Evolutionary conservation across 768 basidiomycete genomes (phyloP).

Genomic region (Lactarius hatsudake): DNA sequence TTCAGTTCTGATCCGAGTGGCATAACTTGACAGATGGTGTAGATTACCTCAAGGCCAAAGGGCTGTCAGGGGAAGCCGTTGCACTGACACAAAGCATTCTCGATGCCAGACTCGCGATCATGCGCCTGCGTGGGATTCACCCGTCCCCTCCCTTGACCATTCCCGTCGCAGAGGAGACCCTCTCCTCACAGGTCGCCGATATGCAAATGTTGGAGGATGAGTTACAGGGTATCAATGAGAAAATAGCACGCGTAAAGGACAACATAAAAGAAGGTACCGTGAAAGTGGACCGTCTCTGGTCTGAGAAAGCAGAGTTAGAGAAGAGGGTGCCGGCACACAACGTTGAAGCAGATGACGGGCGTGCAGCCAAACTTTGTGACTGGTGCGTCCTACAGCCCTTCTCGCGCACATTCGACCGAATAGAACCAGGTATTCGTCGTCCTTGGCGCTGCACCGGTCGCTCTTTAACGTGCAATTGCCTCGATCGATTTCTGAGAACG

Average conservation of each 20-base stretch:
- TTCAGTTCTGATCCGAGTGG: neutral
- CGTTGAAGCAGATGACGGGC: slow-evolving; percentile 55
- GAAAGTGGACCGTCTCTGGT: slow-evolving; percentile 57
- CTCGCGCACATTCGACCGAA: neutral
- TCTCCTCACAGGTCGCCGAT: slow-evolving; percentile 71
- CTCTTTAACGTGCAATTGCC: slow-evolving; percentile 59
- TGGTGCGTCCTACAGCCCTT: slow-evolving; percentile 47
- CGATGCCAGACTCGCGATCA: slow-evolving; percentile 76
- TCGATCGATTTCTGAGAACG: slow-evolving; percentile 67
- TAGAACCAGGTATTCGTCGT: slow-evolving; percentile 61
- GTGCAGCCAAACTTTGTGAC: slow-evolving; percentile 63
- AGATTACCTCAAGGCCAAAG: slow-evolving; percentile 63
- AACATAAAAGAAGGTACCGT: slow-evolving; percentile 54
- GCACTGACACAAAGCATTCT: slow-evolving; percentile 72
- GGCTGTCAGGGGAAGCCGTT: slow-evolving; percentile 52
- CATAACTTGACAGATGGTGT: neutral
- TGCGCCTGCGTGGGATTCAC: slow-evolving; percentile 76
- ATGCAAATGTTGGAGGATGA: slow-evolving; percentile 77
- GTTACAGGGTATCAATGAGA: slow-evolving; percentile 50
- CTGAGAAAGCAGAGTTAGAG: slow-evolving; percentile 67
- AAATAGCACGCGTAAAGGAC: slow-evolving; percentile 54
- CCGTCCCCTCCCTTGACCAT: slow-evolving; percentile 80
- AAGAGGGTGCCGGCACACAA: slow-evolving; percentile 58
- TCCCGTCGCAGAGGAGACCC: slow-evolving; percentile 65
- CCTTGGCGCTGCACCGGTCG: slow-evolving; percentile 61